Conservation (phyloP, 1,139 yeast genomes). For the Debaryomyces sp. region DNA sequence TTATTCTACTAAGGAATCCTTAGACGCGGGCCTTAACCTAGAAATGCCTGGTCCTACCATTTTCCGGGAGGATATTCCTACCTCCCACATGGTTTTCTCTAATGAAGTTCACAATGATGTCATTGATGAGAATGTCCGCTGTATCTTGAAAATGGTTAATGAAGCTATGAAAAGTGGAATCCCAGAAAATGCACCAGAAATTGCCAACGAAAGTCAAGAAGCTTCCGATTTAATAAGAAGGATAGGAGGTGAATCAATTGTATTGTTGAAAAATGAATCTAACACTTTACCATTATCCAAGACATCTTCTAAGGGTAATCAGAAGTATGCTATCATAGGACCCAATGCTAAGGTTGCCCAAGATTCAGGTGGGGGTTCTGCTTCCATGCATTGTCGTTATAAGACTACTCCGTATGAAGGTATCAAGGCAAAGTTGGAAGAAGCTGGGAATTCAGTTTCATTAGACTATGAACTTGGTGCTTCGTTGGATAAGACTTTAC, state of each 20-base stretch:
- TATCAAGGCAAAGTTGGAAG: constrained; percentile 26
- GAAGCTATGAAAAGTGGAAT: constrained; percentile 36
- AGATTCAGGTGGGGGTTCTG: constrained; percentile 43
- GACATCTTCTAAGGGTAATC: constrained; percentile 14
- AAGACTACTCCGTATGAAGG: constrained; percentile 38
- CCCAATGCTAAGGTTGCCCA: constrained; percentile 38
- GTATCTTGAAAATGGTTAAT: constrained; percentile 48
- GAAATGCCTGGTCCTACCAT: constrained; percentile 65
- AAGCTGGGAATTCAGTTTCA: constrained; percentile 23
- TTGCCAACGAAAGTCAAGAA: constrained; percentile 37
- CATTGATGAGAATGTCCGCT: constrained; percentile 45
- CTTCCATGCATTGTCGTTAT: constrained; percentile 34
- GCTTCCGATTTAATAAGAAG: constrained; percentile 43
- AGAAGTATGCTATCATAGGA: constrained; percentile 39
- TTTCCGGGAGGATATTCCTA: constrained; percentile 40
- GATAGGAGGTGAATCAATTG: constrained; percentile 52
- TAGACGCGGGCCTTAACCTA: constrained; percentile 55
- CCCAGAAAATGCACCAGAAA: constrained; percentile 32
- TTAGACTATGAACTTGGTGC: constrained; percentile 35
- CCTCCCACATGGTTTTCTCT: constrained; percentile 29
- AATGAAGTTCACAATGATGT: constrained; percentile 30
- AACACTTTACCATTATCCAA: constrained; percentile 41
- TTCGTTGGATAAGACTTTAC: constrained; percentile 29
- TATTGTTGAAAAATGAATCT: constrained; percentile 52
- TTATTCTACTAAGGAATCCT: constrained; percentile 45